Conservation (phyloP, 129 eudicot genomes). For the Logfia minima region DNA sequence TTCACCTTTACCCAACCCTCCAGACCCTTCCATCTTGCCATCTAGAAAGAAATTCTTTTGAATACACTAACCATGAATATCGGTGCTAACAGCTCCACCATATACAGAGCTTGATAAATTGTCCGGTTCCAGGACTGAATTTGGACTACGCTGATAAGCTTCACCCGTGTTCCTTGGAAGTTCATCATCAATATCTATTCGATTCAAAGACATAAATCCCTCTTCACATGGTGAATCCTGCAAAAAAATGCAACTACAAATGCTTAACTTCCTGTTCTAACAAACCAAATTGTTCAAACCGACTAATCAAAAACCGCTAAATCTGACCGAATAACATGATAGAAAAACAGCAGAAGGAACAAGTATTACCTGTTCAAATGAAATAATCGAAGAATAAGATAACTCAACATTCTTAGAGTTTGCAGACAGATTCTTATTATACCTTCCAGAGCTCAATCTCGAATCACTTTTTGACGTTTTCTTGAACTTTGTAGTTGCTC, state of each 20-base stretch:
- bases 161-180: conserved; percentile 34
- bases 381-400: conserved; percentile 28
- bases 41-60: background rate
- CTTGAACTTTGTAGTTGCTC: conserved; percentile 14
- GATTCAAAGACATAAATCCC: conserved; percentile 21
- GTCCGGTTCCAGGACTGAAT: conserved; percentile 63
- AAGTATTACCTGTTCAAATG: conserved; percentile 31
- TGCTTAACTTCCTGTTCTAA: background rate
- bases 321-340: background rate
- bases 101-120: conserved; percentile 34
- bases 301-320: background rate
- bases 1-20: background rate
- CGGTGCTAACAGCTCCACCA: conserved; percentile 28
- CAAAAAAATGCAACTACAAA: conserved; percentile 2
- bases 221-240: conserved; percentile 45
- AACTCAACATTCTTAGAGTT: conserved; percentile 19
- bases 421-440: background rate
- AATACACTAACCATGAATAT: conserved; percentile 44
- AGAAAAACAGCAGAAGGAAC: background rate
- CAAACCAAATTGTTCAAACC: background rate
- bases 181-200: conserved; percentile 27
- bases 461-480: conserved; percentile 21
- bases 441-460: conserved; percentile 12
- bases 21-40: background rate
- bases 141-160: conserved; percentile 56